phyloP scores from a whole-genome alignment of 2,329 filamentous ascomycete genomes.

The Monosporascus sp. region DNA sequence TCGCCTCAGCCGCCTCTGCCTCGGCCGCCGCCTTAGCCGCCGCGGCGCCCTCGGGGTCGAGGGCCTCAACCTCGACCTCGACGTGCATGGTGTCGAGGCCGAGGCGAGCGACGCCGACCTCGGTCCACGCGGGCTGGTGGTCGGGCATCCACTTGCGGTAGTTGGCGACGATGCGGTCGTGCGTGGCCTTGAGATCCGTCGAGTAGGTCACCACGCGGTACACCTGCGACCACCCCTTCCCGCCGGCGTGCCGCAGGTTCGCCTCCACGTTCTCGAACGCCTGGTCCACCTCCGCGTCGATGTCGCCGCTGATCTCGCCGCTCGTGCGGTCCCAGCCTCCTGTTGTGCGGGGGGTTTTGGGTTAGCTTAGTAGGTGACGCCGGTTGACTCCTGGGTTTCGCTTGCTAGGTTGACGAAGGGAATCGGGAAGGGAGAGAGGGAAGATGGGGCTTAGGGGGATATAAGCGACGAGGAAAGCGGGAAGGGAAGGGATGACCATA shows the following conservation, averaged over 20 bases:
- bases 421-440: too few species aligned
- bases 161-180: conserved; percentile 39
- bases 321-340: conserved; percentile 29
- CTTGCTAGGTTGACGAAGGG: too few species aligned
- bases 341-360: conserved; percentile 6
- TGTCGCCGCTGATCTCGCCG: conserved; percentile 24
- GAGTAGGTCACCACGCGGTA: conserved; percentile 43
- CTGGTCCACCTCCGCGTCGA: conserved; percentile 42
- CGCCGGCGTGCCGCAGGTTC: conserved; percentile 45
- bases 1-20: background rate
- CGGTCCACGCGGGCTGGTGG: conserved; percentile 50
- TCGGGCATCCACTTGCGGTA: conserved; percentile 46
- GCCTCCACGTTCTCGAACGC: conserved; percentile 54
- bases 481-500: too few species aligned
- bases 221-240: conserved; percentile 52
- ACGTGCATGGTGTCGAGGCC: conserved; percentile 47
- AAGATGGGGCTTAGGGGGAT: too few species aligned
- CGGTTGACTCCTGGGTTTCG: too few species aligned
- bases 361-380: background rate
- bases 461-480: too few species aligned
- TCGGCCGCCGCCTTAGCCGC: background rate
- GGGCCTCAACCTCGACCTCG: conserved; percentile 53
- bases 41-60: conserved; percentile 26
- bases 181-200: conserved; percentile 29
- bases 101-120: conserved; percentile 43